These are phyloP conservation scores for Psilocybe sp. DNA, from an alignment of 768 basidiomycete genomes.

Conservation along the genomic window DNA sequence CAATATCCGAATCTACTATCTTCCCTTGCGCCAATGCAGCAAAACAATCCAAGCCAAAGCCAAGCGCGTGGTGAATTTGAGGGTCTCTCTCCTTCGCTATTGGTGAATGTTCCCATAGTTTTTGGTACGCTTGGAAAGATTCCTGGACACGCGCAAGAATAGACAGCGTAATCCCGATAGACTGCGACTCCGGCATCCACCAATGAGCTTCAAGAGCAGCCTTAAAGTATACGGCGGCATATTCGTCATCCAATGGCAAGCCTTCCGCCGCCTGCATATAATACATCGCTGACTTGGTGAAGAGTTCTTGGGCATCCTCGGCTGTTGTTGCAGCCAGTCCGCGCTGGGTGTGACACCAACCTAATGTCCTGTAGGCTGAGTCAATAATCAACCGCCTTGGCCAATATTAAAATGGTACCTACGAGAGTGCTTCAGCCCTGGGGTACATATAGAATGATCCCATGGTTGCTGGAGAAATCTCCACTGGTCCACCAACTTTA, in stretches of 20 bases:
- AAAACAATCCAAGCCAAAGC: neutral
- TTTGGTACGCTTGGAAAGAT: neutral
- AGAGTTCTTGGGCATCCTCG: conserved; percentile 4
- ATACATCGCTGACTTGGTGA: neutral
- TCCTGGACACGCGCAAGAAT: neutral
- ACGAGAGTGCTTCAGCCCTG: conserved; percentile 6
- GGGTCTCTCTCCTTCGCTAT: neutral
- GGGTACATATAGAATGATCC: no score
- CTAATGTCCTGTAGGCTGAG: neutral
- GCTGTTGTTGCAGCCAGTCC: neutral
- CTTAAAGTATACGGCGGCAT: neutral
- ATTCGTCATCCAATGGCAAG: conserved; percentile 3
- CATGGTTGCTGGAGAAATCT: no score
- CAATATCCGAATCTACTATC: neutral
- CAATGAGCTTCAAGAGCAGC: conserved; percentile 4
- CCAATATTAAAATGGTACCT: neutral
- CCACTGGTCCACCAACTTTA: no score
- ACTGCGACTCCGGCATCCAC: conserved; percentile 3
- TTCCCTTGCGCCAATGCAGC: neutral
- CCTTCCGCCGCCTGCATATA: conserved; percentile 2
- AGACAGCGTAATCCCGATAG: neutral
- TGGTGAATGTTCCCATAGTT: conserved; percentile 6
- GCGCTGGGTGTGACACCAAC: conserved; percentile 8
- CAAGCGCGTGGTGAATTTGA: neutral
- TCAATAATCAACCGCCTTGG: neutral